Evolutionary conservation across 192 early-diverging fungal species (phyloP).

Genomic region (Coemansia sp.): DNA sequence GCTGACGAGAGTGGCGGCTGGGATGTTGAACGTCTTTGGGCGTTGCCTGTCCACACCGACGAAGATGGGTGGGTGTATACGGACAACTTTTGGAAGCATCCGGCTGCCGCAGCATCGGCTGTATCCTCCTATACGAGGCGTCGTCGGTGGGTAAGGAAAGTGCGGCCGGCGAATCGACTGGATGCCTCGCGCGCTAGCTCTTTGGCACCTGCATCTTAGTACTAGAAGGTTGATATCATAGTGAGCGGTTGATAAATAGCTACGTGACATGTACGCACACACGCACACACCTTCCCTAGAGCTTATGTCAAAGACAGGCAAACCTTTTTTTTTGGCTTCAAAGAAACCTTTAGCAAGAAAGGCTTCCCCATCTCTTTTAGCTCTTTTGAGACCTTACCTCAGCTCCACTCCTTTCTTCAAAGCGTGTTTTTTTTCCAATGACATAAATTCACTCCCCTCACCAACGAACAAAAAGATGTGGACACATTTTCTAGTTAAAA

Average conservation of each 20-base stretch:
- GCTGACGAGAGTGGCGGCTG: conserved; percentile 59
- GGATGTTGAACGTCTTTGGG: conserved; percentile 61
- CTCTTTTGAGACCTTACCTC: neutral
- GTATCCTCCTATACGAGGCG: conserved; percentile 66
- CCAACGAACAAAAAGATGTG: neutral
- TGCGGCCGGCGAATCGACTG: conserved; percentile 35
- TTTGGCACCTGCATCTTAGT: neutral
- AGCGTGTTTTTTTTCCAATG: neutral
- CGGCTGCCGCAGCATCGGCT: conserved; percentile 40
- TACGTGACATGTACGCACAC: neutral
- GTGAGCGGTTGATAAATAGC: neutral
- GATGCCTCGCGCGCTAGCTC: conserved; percentile 5
- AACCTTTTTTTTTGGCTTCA: neutral
- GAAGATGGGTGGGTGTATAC: conserved; percentile 71
- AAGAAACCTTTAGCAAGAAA: neutral
- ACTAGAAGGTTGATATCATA: neutral
- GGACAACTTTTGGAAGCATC: conserved; percentile 70
- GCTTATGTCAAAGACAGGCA: neutral
- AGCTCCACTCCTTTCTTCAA: neutral
- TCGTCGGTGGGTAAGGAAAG: conserved; percentile 64
- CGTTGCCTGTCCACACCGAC: conserved; percentile 55
- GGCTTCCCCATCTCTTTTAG: neutral
- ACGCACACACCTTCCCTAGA: too few species aligned
- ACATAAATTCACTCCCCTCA: neutral
- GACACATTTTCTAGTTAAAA: neutral